Percentiles rank a stretch among this genome's conserved stretches.
phyloP scores from a whole-genome alignment of 1,284 basidiomycete genomes.

The Boletus chippewaensis region DNA sequence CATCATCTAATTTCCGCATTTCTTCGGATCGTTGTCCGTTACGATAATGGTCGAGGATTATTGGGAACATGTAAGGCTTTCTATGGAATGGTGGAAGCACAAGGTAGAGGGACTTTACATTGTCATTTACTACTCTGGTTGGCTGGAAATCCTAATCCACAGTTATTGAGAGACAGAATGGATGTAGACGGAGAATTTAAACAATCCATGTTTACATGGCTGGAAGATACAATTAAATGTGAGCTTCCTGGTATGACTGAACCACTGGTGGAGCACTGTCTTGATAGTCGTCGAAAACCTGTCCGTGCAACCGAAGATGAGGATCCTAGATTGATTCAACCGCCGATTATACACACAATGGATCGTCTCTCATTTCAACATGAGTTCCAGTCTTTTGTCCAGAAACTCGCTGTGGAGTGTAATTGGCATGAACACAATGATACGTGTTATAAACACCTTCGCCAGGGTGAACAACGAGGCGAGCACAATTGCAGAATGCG shows the following conservation, averaged over 20 bases:
- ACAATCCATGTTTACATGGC: not conserved
- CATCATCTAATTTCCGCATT: not conserved
- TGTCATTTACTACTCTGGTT: not conserved
- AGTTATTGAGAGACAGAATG: not conserved
- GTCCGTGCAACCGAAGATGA: too few relatives aligned
- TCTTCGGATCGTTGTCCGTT: not conserved
- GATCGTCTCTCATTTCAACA: not conserved
- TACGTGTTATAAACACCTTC: not conserved
- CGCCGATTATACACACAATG: too few relatives aligned
- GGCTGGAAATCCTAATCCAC: not conserved
- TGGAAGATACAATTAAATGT: not conserved
- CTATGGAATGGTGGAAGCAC: not conserved
- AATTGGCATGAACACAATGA: not conserved
- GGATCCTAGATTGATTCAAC: too few relatives aligned
- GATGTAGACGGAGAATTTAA: not conserved
- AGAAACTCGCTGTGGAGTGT: not conserved
- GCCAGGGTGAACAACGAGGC: fast-evolving
- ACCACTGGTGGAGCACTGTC: too few relatives aligned
- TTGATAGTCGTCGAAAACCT: too few relatives aligned
- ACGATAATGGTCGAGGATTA: fast-evolving
- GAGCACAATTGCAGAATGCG: not conserved
- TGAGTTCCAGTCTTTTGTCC: not conserved
- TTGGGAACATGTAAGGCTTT: not conserved
- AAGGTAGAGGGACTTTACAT: not conserved
- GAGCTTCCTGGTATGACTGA: not conserved